Percentiles rank a stretch among this genome's conserved stretches.
Conservation (phyloP, 176 grass and related monocot species). For the Thinopyrum elongatum region DNA sequence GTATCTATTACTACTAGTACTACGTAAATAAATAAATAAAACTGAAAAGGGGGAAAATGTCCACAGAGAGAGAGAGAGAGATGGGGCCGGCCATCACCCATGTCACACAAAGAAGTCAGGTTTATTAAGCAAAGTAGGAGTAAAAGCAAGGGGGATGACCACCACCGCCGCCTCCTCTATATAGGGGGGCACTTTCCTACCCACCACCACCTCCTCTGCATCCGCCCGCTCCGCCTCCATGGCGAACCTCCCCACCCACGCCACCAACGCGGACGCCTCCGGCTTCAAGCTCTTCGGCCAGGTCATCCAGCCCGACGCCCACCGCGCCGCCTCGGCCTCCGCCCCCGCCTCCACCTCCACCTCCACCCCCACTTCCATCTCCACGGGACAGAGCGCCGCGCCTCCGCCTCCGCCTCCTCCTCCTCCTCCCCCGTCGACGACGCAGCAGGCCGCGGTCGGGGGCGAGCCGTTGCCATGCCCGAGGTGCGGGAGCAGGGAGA, state of each 20-base stretch:
- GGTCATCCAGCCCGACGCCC: constrained; percentile 61
- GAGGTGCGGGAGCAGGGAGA: constrained; percentile 88
- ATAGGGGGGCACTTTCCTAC: constrained; percentile 10
- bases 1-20: neutral
- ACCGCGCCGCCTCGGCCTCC: neutral
- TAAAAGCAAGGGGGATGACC: constrained; percentile 19
- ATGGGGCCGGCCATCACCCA: neutral
- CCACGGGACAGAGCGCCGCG: neutral
- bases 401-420: neutral
- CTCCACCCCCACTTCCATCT: neutral
- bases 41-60: neutral
- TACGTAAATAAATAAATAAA: neutral
- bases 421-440: constrained; percentile 3
- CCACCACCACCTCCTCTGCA: neutral
- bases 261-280: constrained; percentile 27
- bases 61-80: too few relatives aligned
- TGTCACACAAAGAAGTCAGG: constrained; percentile 41
- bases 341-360: neutral
- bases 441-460: neutral
- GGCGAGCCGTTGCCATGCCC: constrained; percentile 64
- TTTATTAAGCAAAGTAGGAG: constrained; percentile 27
- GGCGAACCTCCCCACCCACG: constrained; percentile 26
- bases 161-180: constrained; percentile 19
- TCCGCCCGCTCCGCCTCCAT: constrained; percentile 24
- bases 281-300: constrained; percentile 93